Conservation (phyloP, 306 rosid genomes). For the Hippophae rhamnoides region DNA sequence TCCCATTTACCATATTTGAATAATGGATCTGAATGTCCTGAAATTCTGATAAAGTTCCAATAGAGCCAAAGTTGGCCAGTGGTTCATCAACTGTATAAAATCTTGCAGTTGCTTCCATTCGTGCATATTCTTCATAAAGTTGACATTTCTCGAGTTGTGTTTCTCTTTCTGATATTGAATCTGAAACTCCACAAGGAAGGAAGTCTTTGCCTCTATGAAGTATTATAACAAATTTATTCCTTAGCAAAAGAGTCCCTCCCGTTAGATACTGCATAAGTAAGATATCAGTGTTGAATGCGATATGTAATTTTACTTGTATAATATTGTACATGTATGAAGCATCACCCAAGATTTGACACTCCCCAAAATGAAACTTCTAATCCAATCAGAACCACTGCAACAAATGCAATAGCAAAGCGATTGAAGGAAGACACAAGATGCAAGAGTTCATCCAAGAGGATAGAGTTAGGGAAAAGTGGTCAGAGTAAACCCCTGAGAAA, state of each 20-base stretch:
- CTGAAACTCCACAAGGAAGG: constrained; percentile 50
- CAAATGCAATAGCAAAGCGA: too few species aligned
- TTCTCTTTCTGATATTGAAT: constrained; percentile 55
- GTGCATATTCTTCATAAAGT: constrained; percentile 56
- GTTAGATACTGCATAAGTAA: constrained; percentile 58
- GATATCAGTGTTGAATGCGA: constrained; percentile 7
- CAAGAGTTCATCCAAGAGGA: too few species aligned
- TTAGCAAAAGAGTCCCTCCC: constrained; percentile 71
- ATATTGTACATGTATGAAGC: constrained; percentile 2
- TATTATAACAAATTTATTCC: constrained; percentile 59
- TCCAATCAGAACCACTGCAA: too few species aligned
- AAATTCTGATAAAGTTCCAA: constrained; percentile 70
- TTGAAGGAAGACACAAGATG: too few species aligned
- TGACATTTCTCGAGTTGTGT: constrained; percentile 46
- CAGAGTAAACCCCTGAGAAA: too few species aligned
- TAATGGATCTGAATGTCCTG: constrained; percentile 32
- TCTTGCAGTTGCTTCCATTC: constrained; percentile 40
- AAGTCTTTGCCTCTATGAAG: constrained; percentile 83
- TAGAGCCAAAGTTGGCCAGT: constrained; percentile 24
- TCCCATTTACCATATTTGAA: constrained; percentile 17
- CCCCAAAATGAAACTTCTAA: too few species aligned
- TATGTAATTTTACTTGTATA: constrained; percentile 4
- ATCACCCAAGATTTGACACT: too few species aligned
- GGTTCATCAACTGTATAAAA: constrained; percentile 31
- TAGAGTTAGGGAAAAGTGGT: too few species aligned